Evolutionary conservation across 257 asterid species (phyloP).

Genomic region (Forsythia suspensa): DNA sequence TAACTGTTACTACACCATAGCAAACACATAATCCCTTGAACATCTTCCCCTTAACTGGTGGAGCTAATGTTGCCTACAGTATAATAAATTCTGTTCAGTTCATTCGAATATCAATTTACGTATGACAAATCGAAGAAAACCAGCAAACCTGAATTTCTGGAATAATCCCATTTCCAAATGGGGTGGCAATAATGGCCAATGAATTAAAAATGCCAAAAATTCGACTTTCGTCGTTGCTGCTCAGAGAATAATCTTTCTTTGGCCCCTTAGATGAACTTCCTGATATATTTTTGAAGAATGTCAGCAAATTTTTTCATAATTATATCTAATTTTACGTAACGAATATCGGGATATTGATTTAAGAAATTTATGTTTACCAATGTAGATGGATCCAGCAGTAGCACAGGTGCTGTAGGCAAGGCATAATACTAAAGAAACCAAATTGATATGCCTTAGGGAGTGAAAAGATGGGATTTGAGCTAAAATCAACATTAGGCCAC

Average conservation of each 20-base stretch:
- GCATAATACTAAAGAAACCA: slow-evolving; percentile 67
- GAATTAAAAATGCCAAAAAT: slow-evolving; percentile 72
- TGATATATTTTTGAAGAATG: slow-evolving; percentile 21
- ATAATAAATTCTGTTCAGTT: neutral
- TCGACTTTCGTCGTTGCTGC: slow-evolving; percentile 39
- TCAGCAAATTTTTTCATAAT: neutral
- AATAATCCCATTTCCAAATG: slow-evolving; percentile 90
- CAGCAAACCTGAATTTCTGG: slow-evolving; percentile 83
- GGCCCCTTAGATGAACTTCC: slow-evolving; percentile 81
- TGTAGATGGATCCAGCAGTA: slow-evolving; percentile 74
- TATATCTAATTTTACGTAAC: neutral
- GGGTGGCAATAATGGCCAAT: slow-evolving; percentile 83
- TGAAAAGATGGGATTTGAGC: slow-evolving; percentile 98
- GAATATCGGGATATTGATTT: neutral
- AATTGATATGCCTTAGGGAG: slow-evolving; percentile 82
- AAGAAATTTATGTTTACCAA: slow-evolving; percentile 43
- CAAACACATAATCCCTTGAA: slow-evolving; percentile 83
- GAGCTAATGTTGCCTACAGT: slow-evolving; percentile 75
- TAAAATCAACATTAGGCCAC: slow-evolving; percentile 70
- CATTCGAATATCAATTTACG: neutral
- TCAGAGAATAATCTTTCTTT: slow-evolving; percentile 57
- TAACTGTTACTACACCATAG: slow-evolving; percentile 49
- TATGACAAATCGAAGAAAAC: neutral
- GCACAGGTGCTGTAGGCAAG: slow-evolving; percentile 84
- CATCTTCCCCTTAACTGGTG: slow-evolving; percentile 96